Evolutionary conservation across 352 stramenopile genomes (phyloP), one percentile per base, ranked within the genome.

Genomic region (Phytophthora fragariae): DNA sequence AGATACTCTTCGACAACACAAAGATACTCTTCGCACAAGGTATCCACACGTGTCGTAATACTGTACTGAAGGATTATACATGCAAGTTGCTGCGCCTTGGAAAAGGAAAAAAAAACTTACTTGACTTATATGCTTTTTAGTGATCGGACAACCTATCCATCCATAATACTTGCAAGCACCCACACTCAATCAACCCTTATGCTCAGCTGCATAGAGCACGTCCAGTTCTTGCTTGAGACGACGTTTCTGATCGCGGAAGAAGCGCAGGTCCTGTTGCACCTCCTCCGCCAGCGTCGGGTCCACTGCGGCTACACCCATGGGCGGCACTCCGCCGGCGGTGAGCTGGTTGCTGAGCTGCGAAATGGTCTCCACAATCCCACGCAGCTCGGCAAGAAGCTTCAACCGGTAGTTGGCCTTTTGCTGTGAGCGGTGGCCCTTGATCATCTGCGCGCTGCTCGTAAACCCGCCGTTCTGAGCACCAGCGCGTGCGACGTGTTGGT

Each of bases 291-390:
- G 50, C 19, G 62, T 77, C 17, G 73, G 73, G 41, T 75, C 68
- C 59, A 72, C 12, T 5, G 63, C 55, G 29, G 44, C 37, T 63
- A 75, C 49, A 24, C 56, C 68, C 35, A 75, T 80, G 9, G 65
- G 52, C 27, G 21, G 56, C 15, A 59, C 60, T 12, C 60, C 57
- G 7, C 55, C 64, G 44, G 56, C 64, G 24, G 37, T 46, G 37
- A 80, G 52, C 59, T 80, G 68, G 27, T 65, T 76, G 9, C 63
- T 31, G 10, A 80, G 68, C 19, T 74, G 73, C 11, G 73, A 72
- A 31, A 77, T 75, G 33, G 73, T 80, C 39, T 76, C 73, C 54
- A 80, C 73, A 17, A 80, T 72, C 5, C 73, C 73, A 39, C 73
- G 73, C 56, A 80, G 56, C 63, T 80, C 73, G 2, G 63, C 61